Base-by-base conservation (phyloP, 2,329 filamentous ascomycete species). In the Colletotrichum sp. region DNA sequence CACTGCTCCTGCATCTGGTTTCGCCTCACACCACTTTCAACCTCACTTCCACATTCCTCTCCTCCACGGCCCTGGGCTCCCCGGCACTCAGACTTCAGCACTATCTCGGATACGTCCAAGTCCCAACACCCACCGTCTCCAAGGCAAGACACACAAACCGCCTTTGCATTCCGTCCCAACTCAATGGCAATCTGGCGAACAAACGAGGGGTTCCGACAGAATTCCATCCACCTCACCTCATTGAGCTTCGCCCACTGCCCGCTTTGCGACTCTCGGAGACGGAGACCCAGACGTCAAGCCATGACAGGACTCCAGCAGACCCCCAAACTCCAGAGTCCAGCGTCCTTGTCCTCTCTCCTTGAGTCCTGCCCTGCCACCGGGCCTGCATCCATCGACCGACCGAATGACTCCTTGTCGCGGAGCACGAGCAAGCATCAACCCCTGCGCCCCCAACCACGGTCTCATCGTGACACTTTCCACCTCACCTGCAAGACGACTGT, bases 51-150 rank as follows among this genome's bases (percentile, higher is more conserved):
- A 21, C 28, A 34, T 34, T 28, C n/a, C 15, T 16, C 30, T 15
- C 68, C 34, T 60, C 61, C 72, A 21, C 36, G n/a, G n/a, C 36
- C 57, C 32, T 67, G 52, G 15, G 28, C 38, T 30, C 43, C 24
- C 71, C 67, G 71, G 71, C 43, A 34, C 67, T 64, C 72, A 26
- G 67, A 71, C 67, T 74, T 32, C 72, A 60, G 58, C 43, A 58
- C 72, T 48, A 65, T 71, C 43, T 64, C 67, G 55, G 48, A 72
- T 63, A 55, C 63, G 55, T 57, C 69, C 67, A 70, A 70, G 67
- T 63, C 55, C 60, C 67, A 71, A 75, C 60, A 75, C 61, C 61
- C 32, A 24, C 24, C 61, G 57, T 43, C 16, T 28, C 28, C 52
- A 52, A 52, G 43, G n/a, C n/a, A 52, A 52, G n/a, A 67, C 68